Evolutionary conservation across 2,329 filamentous ascomycete species (phyloP), one percentile per base, ranked within the genome.

Genomic region (Penicillium sp.): DNA sequence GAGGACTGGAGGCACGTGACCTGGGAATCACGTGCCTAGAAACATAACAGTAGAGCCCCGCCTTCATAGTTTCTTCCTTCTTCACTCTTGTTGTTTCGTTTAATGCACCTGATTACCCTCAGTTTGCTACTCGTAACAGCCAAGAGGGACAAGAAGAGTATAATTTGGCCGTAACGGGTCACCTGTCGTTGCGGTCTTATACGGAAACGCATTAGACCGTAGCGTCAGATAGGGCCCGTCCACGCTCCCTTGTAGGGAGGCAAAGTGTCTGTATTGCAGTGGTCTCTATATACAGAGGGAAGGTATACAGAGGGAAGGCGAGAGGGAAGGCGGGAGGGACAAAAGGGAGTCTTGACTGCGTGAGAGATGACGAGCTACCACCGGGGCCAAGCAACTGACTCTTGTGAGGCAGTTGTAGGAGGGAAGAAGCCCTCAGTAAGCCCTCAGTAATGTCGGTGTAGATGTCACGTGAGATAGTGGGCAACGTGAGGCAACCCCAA

Each of bases 231-330:
- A 38, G 20, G 41, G 32, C 49, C 49, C 41, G 29, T 51, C 49
- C 41, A 41, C 41, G 44, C 41, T 51, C 44, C 35, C 37, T 44
- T 47, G 35, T 47, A 44, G 44, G 42, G 35, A 46, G 42, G 37
- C 45, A 52, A 52, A 46, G 42, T 43, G 45, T 52, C 49, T 51
- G 41, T 51, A 51, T 44, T 45, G 42, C n/a, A 35, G 31, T 42
- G 31, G 31, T 7, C 37, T 42, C 39, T 47, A 47, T 47, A 32
- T 48, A 48, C 40, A 48, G 41, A 43, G 33, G 46, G 33, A 43
- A 42, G 43, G 20, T 31, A 23, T 23, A 23, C 20, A 3, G 20
- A 23, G 35, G 31, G 15, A 18, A 18, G 15, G 15, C 15, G 15
- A 3, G 20, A 23, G 35, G 31, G 15, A 18, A 18, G 15, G 15